Base-by-base conservation (phyloP, 495 filamentous ascomycete genomes). In the Astrothelium macrocarpum region DNA sequence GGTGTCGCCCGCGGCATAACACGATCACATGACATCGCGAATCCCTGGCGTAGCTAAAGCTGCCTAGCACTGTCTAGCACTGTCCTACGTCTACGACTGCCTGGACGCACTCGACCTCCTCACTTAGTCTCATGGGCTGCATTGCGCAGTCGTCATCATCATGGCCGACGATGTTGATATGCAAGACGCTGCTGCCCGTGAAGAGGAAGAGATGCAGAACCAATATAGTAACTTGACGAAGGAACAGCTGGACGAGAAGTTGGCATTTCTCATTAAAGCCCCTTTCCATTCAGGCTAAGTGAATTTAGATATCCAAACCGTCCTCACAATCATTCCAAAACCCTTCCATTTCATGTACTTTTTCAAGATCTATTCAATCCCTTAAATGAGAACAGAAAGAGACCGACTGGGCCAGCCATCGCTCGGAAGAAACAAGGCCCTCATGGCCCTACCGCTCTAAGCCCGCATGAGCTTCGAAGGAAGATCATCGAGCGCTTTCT, bases 401-500 rank as follows among this genome's bases (percentile, higher is more conserved):
- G 87, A 61, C 84, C 86, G 3, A 75, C 80, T 0, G 83, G 81
- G 1, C 78, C 81, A 5, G 67, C 73, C 5, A 66, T 74, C 1
- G 73, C 77, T 23, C 76, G 81, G 14, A 78, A 78, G 60, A 86
- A 84, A 70, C 66, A 71, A 60, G 86, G 88, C 0, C 82, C 81
- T 12, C 79, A 84, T 64, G 84, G 84, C 2, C 71, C 78, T 11
- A 74, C 77, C 29, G 83, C 79, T 36, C 75, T 86, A 23, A 87
- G 86, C n/a, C 89, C 92, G 3, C 84, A 91, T 69, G 92, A 97
- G 70, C 80, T 86, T 60, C 82, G 92, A 10, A 84, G 87, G n/a
- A 84, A 85, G 68, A 88, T 97, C 67, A 93, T 98, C 72, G 85
- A 92, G 64, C 81, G 87, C 29, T 98, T 95, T 77, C 90, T 98